Evolutionary conservation across 2,329 filamentous ascomycete species (phyloP).

Genomic region (Diaporthe capsici): DNA sequence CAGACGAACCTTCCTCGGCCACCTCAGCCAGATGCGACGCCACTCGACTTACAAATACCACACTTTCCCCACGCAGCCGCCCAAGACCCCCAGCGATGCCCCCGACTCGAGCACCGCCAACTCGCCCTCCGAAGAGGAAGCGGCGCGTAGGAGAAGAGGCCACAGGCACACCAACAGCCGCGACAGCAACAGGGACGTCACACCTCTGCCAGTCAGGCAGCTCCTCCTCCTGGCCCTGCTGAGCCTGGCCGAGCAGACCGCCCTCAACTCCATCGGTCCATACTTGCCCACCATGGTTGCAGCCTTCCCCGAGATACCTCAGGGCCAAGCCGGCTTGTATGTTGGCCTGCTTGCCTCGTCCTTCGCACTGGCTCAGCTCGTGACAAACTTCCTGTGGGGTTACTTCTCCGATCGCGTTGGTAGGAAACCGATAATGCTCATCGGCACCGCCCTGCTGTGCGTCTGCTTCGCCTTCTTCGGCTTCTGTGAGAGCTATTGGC

Average conservation of each 20-base stretch:
- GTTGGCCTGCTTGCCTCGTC: constrained; percentile 91
- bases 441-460: constrained; percentile 87
- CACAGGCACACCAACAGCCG: constrained; percentile 46
- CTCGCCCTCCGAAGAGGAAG: constrained; percentile 41
- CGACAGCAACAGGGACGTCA: constrained; percentile 60
- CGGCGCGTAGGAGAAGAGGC: constrained; percentile 3
- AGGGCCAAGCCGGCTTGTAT: constrained; percentile 82
- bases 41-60: constrained; percentile 76
- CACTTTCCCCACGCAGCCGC: constrained; percentile 83
- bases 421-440: constrained; percentile 84
- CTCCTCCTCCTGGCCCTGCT: constrained; percentile 89
- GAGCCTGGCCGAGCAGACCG: constrained; percentile 93
- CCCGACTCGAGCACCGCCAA: constrained; percentile 49
- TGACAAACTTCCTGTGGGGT: constrained; percentile 93
- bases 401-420: constrained; percentile 85
- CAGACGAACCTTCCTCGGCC: constrained; percentile 35
- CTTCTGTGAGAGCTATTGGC: constrained; percentile 85
- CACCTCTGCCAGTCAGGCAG: constrained; percentile 86
- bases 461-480: constrained; percentile 89
- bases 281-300: constrained; percentile 95
- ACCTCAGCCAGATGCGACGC: constrained; percentile 51
- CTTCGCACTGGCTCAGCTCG: constrained; percentile 92
- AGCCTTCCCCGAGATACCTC: constrained; percentile 84
- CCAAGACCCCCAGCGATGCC: constrained; percentile 73
- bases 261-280: constrained; percentile 94